These are phyloP conservation scores for Trypanosoma caninum DNA, from an alignment of 208 protist genomes.

Conservation along the genomic window DNA sequence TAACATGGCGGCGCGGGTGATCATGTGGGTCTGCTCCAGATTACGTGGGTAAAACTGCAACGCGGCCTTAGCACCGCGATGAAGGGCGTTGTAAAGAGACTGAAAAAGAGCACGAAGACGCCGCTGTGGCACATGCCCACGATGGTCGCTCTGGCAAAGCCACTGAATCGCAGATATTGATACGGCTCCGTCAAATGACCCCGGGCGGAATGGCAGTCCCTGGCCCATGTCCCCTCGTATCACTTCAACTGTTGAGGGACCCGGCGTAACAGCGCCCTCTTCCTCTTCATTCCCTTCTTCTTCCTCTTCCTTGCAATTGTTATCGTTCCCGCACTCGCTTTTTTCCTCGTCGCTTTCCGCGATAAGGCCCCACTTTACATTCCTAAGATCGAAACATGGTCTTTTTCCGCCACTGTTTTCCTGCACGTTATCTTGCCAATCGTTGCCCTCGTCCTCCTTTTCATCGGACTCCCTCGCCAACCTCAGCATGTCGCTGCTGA, in stretches of 20 bases:
- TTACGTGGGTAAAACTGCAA: constrained; percentile 98
- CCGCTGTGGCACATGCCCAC: constrained; percentile 89
- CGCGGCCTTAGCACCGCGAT: constrained; percentile 90
- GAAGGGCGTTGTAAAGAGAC: constrained; percentile 95
- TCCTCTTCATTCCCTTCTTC: constrained; percentile 25
- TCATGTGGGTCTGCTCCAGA: constrained; percentile 95
- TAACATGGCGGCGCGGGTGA: constrained; percentile 95
- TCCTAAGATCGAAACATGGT: constrained; percentile 38
- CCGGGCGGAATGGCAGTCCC: constrained; percentile 95
- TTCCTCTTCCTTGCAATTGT: no score
- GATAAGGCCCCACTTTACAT: constrained; percentile 78
- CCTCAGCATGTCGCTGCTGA: constrained; percentile 94
- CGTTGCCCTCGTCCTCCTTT: constrained; percentile 20
- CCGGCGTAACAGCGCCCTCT: not conserved
- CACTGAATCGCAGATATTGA: constrained; percentile 99
- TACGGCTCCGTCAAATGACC: constrained; percentile 97
- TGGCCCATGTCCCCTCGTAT: constrained; percentile 93
- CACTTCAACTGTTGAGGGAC: constrained; percentile 81
- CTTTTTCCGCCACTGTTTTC: not conserved
- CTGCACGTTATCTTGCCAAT: constrained; percentile 3
- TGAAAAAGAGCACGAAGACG: constrained; percentile 96
- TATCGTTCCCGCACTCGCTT: no score
- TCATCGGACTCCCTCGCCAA: constrained; percentile 85
- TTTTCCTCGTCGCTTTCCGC: constrained; percentile 35
- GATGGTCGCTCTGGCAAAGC: constrained; percentile 97